Percentiles rank a stretch among this genome's conserved stretches.
Evolutionary conservation across 805 yeast species (phyloP).

Genomic region (Millerozyma miso): DNA sequence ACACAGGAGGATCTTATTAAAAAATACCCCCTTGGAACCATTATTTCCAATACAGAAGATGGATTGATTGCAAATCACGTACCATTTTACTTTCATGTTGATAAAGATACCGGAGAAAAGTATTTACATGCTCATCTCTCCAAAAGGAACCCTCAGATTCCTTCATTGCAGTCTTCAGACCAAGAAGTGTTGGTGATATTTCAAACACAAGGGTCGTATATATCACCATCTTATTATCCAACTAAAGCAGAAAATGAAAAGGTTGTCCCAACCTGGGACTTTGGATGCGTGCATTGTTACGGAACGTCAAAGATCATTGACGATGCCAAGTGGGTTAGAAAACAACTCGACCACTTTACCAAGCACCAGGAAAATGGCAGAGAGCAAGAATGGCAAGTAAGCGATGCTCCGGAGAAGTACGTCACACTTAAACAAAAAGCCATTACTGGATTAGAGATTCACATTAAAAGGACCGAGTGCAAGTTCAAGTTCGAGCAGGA

Average conservation of each 20-base stretch:
- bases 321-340: slow-evolving; percentile 41
- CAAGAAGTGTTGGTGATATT: slow-evolving; percentile 48
- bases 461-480: slow-evolving; percentile 42
- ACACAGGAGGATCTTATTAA: slow-evolving; percentile 39
- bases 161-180: slow-evolving; percentile 28
- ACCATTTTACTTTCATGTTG: slow-evolving; percentile 46
- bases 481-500: slow-evolving; percentile 60
- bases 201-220: slow-evolving; percentile 48
- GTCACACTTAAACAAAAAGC: slow-evolving; percentile 40
- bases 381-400: slow-evolving; percentile 47
- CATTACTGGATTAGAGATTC: slow-evolving; percentile 55
- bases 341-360: slow-evolving; percentile 42
- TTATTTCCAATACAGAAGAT: slow-evolving; percentile 37
- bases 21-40: slow-evolving; percentile 49
- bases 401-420: slow-evolving; percentile 53
- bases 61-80: slow-evolving; percentile 51
- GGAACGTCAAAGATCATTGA: slow-evolving; percentile 48
- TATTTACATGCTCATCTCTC: slow-evolving; percentile 54
- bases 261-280: slow-evolving; percentile 71
- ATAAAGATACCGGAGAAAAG: slow-evolving; percentile 31
- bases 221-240: slow-evolving; percentile 58
- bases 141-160: slow-evolving; percentile 46
- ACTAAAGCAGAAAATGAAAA: slow-evolving; percentile 53
- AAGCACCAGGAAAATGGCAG: slow-evolving; percentile 44
- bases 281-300: slow-evolving; percentile 50